Evolutionary conservation across 2,329 filamentous ascomycete genomes (phyloP), one percentile per base, ranked within the genome.

Genomic region (Fusarium robinianum): DNA sequence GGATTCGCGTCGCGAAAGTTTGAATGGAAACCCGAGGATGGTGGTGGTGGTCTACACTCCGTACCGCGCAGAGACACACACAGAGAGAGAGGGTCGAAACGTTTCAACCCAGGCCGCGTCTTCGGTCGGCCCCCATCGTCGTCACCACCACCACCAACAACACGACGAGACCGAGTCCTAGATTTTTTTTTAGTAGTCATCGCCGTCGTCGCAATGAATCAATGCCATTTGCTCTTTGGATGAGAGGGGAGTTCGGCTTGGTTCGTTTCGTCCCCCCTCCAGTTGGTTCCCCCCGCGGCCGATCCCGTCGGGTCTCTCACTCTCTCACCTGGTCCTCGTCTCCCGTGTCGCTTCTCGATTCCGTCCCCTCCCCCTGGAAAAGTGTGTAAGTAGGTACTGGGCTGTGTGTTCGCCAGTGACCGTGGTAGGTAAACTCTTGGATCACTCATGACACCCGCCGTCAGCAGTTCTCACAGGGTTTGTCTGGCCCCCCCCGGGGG

Each of bases 81-180:
- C 14, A 15, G 17, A 18, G 16, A 24, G 35, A 16, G 25, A 6
- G 17, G 27, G 16, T n/a, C 5, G 11, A 33, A 23, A 11, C 12
- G 57, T 60, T 60, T 60, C 57, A 60, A 49, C 31, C 23, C 7
- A 26, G 55, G 57, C 42, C 57, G 55, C 57, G 38, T 46, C 42
- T 42, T 46, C 25, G 24, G 34, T n/a, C 34, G 43, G 26, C 57
- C 54, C 25, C 39, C 9, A 24, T 25, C 17, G 42, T 42, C 38
- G 17, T 19, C 17, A 33, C 21, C 39, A 43, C 26, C 36, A 44
- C 10, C 9, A 35, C 17, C 40, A 49, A 35, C 39, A 41, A 17
- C 21, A 38, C 7, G 23, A 16, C 18, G 24, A 29, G 25, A 44
- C 35, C 41, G 23, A 57, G 55, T 48, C 45, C 51, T 53, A 50